Conservation (phyloP, 2,329 filamentous ascomycete genomes). For the Fusarium secorum region DNA sequence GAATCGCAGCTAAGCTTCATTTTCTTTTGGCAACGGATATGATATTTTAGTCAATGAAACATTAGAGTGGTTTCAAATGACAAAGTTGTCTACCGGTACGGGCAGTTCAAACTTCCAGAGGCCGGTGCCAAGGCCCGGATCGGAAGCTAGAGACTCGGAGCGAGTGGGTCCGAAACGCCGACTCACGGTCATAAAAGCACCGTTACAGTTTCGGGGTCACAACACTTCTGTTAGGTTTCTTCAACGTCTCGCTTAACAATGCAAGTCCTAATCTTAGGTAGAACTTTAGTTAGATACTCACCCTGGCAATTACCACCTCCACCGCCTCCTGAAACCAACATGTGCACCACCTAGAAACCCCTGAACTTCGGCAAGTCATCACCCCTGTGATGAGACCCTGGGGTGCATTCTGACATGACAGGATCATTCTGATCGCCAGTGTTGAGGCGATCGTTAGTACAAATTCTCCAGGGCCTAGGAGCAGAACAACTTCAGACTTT, state of each 20-base stretch:
- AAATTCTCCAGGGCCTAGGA: not conserved
- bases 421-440: not conserved
- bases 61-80: not conserved
- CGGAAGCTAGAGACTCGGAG: not conserved
- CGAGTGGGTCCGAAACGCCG: not conserved
- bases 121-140: not conserved
- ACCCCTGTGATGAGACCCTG: not conserved
- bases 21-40: not conserved
- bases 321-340: conserved; percentile 29
- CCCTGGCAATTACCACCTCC: conserved; percentile 21
- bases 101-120: not conserved
- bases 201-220: not conserved
- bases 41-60: not conserved
- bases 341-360: conserved; percentile 1
- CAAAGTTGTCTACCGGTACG: not conserved
- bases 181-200: not conserved
- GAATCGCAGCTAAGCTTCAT: not conserved
- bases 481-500: not conserved
- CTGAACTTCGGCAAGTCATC: conserved; percentile 1
- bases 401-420: not conserved
- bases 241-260: not conserved
- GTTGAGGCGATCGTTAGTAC: not conserved
- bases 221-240: not conserved
- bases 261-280: not conserved
- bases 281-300: conserved; percentile 1